Base-by-base conservation (phyloP, 805 yeast genomes). In the Metschnikowia aberdeeniae region DNA sequence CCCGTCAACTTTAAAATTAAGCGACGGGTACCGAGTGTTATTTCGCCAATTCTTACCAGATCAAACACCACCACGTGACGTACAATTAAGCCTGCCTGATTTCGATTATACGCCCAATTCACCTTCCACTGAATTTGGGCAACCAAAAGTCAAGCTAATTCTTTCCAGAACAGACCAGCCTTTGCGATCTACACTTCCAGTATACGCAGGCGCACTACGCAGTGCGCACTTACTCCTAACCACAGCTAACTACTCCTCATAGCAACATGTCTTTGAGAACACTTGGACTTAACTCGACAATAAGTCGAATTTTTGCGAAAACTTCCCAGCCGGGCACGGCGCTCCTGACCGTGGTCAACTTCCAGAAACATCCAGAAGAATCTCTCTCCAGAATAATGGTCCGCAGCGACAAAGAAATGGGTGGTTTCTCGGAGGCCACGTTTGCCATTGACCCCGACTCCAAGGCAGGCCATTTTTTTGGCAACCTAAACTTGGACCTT, bases 381-480 rank as follows among this genome's bases (percentile, higher is more conserved):
- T 57, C 64, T 10, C 58, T 82, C 34, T 62, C 68, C 8, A 69
- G 74, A 28, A 64, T 86, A 14, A 63, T 85, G 50, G 75, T 82
- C 1, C 71, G 93, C 43, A 75, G 86, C 34, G 96, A 87, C 63
- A 75, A 79, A 54, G 89, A 85, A 42, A 68, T 87, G 42, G 92
- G 92, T 1, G 96, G 96, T 0, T 86, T 69, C 63, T 82, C 90
- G 34, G 80, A 86, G 36, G 92, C 71, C 40, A 70, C 68, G 54
- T 67, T 78, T 40, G 79, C 72, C 32, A 55, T 73, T 32, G 66
- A 67, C 43, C 61, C 64, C n/a, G 55, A 49, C 40, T 45, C 56
- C 47, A 62, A 49, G 50, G 66, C 54, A 49, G 77, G 57, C 53
- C 70, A 52, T 63, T 54, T 71, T 56, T 72, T 71, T 48, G 95